phyloP scores from a whole-genome alignment of 768 basidiomycete species.

The Phanerochaete carnosa region DNA sequence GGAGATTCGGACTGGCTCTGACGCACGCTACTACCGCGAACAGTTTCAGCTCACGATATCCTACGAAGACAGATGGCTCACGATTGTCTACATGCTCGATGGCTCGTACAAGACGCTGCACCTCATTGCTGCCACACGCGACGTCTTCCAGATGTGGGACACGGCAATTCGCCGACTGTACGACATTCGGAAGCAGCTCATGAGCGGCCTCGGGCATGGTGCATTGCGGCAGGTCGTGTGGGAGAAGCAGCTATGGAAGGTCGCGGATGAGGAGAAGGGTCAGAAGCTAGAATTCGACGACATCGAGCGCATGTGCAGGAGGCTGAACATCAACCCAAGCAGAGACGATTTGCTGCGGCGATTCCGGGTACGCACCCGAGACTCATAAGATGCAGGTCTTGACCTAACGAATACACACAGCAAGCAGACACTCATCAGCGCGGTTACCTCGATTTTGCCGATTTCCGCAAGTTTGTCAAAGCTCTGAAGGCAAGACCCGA shows the following conservation, averaged over 20 bases:
- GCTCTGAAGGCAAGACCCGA: conserved; percentile 84
- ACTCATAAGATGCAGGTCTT: neutral
- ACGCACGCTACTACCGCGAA: conserved; percentile 68
- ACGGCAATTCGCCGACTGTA: conserved; percentile 61
- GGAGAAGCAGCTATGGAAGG: conserved; percentile 83
- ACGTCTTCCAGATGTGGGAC: conserved; percentile 64
- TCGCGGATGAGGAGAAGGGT: conserved; percentile 59
- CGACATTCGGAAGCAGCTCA: conserved; percentile 64
- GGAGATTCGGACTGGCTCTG: conserved; percentile 74
- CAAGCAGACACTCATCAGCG: conserved; percentile 55
- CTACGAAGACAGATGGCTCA: conserved; percentile 75
- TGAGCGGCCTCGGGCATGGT: conserved; percentile 61
- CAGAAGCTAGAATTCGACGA: conserved; percentile 67
- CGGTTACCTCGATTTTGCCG: conserved; percentile 68
- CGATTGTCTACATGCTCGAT: conserved; percentile 77
- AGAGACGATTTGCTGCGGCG: conserved; percentile 49
- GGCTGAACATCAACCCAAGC: conserved; percentile 63
- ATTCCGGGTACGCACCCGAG: conserved; percentile 45
- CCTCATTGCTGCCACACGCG: conserved; percentile 65
- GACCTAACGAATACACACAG: conserved; percentile 32
- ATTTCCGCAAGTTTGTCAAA: conserved; percentile 82
- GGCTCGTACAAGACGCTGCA: conserved; percentile 85
- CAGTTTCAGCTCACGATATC: conserved; percentile 63
- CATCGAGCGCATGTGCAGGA: conserved; percentile 64
- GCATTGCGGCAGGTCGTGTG: conserved; percentile 67